Conservation (phyloP, 2,329 filamentous ascomycete species). For the Verticillium klebahnii region DNA sequence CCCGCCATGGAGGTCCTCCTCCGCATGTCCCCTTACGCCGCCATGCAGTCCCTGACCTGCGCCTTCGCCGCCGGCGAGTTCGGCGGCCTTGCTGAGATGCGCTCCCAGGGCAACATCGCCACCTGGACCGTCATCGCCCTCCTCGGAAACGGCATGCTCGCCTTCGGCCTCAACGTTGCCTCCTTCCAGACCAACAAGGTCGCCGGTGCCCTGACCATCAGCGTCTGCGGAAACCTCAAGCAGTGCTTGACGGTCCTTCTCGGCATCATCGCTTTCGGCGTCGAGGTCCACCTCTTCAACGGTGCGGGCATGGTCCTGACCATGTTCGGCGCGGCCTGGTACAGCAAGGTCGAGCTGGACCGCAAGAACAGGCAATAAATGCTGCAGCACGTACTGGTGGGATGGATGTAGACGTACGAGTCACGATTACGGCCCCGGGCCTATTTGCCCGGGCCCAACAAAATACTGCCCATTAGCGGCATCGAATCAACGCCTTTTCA, state of each 20-base stretch:
- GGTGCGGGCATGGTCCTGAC: conserved; percentile 52
- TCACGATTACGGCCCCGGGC: not conserved
- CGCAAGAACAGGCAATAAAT: conserved; percentile 28
- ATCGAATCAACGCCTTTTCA: not conserved
- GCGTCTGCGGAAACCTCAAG: conserved; percentile 55
- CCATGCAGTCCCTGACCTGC: conserved; percentile 48
- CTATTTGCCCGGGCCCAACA: not conserved
- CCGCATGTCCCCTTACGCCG: conserved; percentile 58
- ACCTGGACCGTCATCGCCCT: conserved; percentile 34
- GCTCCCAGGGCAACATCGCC: conserved; percentile 28
- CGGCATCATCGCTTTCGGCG: conserved; percentile 48
- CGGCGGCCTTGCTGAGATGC: conserved; percentile 29
- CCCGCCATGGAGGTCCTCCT: conserved; percentile 57
- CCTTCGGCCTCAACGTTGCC: conserved; percentile 51
- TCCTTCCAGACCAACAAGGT: conserved; percentile 56
- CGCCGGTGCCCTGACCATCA: conserved; percentile 54
- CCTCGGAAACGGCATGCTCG: conserved; percentile 47
- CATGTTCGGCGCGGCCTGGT: conserved; percentile 50
- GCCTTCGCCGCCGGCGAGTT: conserved; percentile 50
- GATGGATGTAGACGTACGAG: not conserved
- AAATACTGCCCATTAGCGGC: not conserved
- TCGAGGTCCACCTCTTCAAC: conserved; percentile 46
- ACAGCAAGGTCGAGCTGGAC: conserved; percentile 53
- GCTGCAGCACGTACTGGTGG: not conserved
- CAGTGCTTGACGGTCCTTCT: conserved; percentile 52